Evolutionary conservation across 768 basidiomycete genomes (phyloP), one percentile per base, ranked within the genome.

Genomic region (Panellus pusillus): DNA sequence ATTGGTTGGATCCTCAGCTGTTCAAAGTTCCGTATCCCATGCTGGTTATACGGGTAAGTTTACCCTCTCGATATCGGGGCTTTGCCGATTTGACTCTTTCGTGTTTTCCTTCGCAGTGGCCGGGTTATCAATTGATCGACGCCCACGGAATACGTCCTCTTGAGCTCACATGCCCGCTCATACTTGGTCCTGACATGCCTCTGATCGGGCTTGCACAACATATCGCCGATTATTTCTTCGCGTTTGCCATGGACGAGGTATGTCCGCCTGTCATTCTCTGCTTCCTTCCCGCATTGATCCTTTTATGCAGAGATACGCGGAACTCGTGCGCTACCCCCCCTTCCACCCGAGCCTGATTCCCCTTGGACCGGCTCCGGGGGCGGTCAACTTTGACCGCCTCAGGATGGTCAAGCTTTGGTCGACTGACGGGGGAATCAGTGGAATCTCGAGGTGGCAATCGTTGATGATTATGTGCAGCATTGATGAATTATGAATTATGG

Each of bases 371-470:
- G 32, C 4, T 3, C 32, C 32, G 17, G 32, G 39, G 5, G 48
- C 43, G 2, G 13, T 56, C 14, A 29, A 14, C 18, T 50, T 56
- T 27, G 28, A 51, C n/a, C 49, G 54, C 2, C 54, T 56, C 9
- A 48, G 54, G 13, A 13, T 56, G 44, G 44, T 56, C 4, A 50
- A 50, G 44, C 13, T 56, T 19, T 56, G 49, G 49, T 28, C 49
- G 24, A 24, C 2, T 24, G 24, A 24, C 24, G 24, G 6, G 3
- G 24, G 24, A 6, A 24, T 2, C 3, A 0, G 6, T 56, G 49
- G 54, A 41, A 27, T 17, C 17, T 36, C 0, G 54, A 56, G 18
- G 29, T 56, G 0, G 54, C 49, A 0, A 37, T 56, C 36, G 54
- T 56, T 14, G 32, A 51, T 6, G 49, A 56, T 42, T 56, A 56